A percentile compares a stretch with the other conserved stretches of the same genome.
phyloP scores from a whole-genome alignment of 768 basidiomycete species.

The Tylopilus subfusipes region DNA sequence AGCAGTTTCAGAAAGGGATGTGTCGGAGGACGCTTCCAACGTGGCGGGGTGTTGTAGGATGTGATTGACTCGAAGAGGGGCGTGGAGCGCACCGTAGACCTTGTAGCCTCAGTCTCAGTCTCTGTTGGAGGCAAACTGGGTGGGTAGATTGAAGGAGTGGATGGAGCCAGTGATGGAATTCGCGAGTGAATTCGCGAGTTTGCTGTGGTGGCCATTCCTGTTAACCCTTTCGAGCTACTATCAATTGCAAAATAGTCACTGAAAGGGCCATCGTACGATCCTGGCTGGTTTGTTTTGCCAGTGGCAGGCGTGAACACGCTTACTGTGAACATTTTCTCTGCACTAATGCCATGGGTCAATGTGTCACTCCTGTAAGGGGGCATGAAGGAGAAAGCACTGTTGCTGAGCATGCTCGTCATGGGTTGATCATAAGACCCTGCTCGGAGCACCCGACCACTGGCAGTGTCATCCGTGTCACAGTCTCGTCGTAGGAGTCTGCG shows the following conservation, averaged over 20 bases:
- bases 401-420: constrained; percentile 14
- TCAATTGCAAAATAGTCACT: constrained; percentile 5
- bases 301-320: not conserved
- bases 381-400: constrained; percentile 7
- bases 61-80: not conserved
- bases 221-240: constrained; percentile 8
- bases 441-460: not conserved
- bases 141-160: constrained; percentile 51
- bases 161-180: constrained; percentile 34
- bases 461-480: constrained; percentile 28
- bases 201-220: constrained; percentile 23
- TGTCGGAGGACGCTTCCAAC: constrained; percentile 19
- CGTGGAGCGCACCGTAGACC: constrained; percentile 13
- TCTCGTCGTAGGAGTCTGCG: constrained; percentile 40
- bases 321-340: not conserved
- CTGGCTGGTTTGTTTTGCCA: not conserved
- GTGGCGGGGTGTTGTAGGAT: constrained; percentile 6
- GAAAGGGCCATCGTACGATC: not conserved
- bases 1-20: not conserved
- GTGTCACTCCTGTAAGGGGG: constrained; percentile 1
- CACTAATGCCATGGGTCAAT: not conserved
- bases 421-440: constrained; percentile 39
- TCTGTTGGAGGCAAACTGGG: constrained; percentile 39
- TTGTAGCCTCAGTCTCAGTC: constrained; percentile 5
- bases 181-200: constrained; percentile 11